A percentile compares a stretch with the other conserved stretches of the same genome.
Evolutionary conservation across 1,139 yeast species (phyloP).

Genomic region (Debaryomyces fabryi): DNA sequence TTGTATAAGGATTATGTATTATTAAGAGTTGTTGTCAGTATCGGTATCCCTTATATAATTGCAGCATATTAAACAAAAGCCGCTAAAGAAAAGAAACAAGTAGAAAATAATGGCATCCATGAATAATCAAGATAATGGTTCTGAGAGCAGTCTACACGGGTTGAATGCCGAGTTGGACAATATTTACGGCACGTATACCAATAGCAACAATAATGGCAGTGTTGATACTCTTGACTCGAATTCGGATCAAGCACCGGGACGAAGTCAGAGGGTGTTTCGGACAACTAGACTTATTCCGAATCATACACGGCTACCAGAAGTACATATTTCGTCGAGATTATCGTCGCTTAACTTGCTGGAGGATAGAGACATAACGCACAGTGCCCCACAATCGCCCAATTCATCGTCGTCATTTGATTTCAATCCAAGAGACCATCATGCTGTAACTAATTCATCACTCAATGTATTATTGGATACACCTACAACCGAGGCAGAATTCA

Average conservation of each 20-base stretch:
- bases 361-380: slow-evolving; percentile 19
- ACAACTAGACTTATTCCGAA: slow-evolving; percentile 2
- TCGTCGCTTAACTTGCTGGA: slow-evolving; percentile 28
- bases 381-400: slow-evolving; percentile 35
- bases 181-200: slow-evolving; percentile 36
- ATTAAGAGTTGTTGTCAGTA: slow-evolving; percentile 3
- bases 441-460: slow-evolving; percentile 36
- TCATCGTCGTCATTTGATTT: slow-evolving; percentile 35
- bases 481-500: slow-evolving; percentile 23
- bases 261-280: background rate
- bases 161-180: slow-evolving; percentile 36
- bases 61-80: slow-evolving; percentile 4
- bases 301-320: slow-evolving; percentile 17
- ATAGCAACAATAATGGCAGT: slow-evolving; percentile 20
- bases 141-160: slow-evolving; percentile 24
- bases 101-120: background rate
- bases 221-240: slow-evolving; percentile 37
- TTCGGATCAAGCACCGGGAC: slow-evolving; percentile 6
- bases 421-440: slow-evolving; percentile 24
- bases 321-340: slow-evolving; percentile 36
- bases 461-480: slow-evolving; percentile 42
- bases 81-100: background rate
- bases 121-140: background rate
- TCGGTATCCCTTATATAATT: slow-evolving; percentile 8
- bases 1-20: slow-evolving; percentile 6